A percentile compares a stretch with the other conserved stretches of the same genome.
phyloP scores from a whole-genome alignment of 108 stramenopile species.

The Cylindrotheca fusiformis region DNA sequence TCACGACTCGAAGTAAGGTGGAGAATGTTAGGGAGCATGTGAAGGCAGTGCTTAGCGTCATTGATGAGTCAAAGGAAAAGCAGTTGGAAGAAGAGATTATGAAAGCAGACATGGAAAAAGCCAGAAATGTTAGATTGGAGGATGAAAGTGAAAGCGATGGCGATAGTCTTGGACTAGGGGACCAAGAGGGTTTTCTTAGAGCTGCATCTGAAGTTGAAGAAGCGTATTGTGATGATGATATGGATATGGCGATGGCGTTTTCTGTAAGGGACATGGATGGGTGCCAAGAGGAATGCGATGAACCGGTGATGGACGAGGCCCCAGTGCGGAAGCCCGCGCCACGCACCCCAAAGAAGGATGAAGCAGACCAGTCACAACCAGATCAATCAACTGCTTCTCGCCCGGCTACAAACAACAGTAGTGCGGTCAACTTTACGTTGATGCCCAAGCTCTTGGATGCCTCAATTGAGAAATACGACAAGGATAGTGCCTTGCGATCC shows the following conservation, averaged over 20 bases:
- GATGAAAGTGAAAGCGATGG: slow-evolving; percentile 27
- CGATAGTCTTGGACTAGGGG: slow-evolving; percentile 48
- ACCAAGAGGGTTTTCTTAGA: no score
- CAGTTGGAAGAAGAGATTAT: slow-evolving; percentile 38
- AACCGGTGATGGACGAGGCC: not conserved
- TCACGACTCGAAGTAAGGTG: slow-evolving; percentile 23
- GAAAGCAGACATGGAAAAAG: slow-evolving; percentile 60
- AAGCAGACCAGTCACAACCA: no score
- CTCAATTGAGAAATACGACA: slow-evolving; percentile 48
- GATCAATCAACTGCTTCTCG: no score
- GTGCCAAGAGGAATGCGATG: not conserved
- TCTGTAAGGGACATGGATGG: not conserved
- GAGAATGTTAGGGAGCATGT: slow-evolving; percentile 55
- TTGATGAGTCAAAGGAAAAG: slow-evolving; percentile 45
- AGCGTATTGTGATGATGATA: not conserved
- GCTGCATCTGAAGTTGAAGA: not conserved
- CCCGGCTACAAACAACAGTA: no score
- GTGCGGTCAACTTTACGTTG: slow-evolving; percentile 49
- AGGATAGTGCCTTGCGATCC: slow-evolving; percentile 47
- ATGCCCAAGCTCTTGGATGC: slow-evolving; percentile 62
- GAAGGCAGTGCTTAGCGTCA: slow-evolving; percentile 56
- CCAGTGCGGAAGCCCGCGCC: no score
- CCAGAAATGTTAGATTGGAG: no score
- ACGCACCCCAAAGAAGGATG: no score
- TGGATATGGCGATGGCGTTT: not conserved